Base-by-base conservation (phyloP, 257 asterid species). In the Parsonsia alboflavescens region DNA sequence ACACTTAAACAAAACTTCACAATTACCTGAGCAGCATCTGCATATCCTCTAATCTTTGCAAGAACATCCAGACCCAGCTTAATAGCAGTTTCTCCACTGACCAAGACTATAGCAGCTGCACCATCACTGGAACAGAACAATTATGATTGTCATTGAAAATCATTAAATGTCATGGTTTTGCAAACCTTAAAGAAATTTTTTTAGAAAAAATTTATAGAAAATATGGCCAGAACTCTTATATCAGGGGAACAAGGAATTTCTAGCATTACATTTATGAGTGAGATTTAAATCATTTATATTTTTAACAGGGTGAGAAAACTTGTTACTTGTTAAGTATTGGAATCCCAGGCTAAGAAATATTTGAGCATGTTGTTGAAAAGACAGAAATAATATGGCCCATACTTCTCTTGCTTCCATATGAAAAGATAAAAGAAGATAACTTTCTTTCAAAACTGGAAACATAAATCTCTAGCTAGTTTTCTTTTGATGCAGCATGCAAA, bases 91-190 rank as follows among this genome's bases (percentile, higher is more conserved):
- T 88, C 90, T 77, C 99, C 99, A 76, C 99, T 92, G 45, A 92
- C 99, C 78, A 95, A 87, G 79, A 95, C 96, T 78, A 95, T 84
- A 74, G 99, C 99, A 3, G 99, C 99, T 70, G 98, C 98, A 72
- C 99, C 99, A 79, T 95, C 99, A 56, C 99, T 95, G 96, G 67
- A 77, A 72, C 36, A 71, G 72, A 71, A 68, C 70, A 61, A 80
- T 68, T 72, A 77, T 57, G 62, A 26, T 73, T 45, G 66, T 83
- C 74, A 82, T 57, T 49, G 62, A 76, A 62, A 56, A 17, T 45
- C 17, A 50, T 10, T 53, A 21, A 77, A 24, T 73, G 16, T 28
- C 65, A 56, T 26, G 22, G 28, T 21, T 58, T 57, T 56, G 3
- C 41, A 19, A 17, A 36, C 73, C 26, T 62, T 70, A 15, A 53